phyloP scores from a whole-genome alignment of 257 asterid genomes.

The Euphrasia confusa region DNA sequence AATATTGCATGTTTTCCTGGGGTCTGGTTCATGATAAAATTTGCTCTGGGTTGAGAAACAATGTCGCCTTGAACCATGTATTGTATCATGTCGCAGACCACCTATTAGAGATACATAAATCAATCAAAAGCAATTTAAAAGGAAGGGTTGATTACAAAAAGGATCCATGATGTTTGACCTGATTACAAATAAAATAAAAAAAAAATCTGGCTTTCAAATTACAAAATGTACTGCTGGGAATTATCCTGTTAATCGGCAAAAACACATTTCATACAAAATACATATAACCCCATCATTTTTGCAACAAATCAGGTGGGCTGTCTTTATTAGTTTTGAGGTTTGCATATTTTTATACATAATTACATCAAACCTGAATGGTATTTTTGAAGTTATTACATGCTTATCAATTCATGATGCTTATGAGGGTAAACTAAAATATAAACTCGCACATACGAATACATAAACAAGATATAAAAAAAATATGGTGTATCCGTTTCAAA shows the following conservation, averaged over 20 bases:
- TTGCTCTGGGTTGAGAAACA: constrained; percentile 31
- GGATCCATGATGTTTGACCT: background rate
- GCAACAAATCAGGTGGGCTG: too few relatives aligned
- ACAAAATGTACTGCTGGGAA: too few relatives aligned
- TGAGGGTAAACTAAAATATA: too few relatives aligned
- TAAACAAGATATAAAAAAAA: background rate
- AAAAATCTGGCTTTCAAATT: background rate
- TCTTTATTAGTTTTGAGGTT: too few relatives aligned
- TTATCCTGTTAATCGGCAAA: background rate
- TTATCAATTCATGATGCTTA: too few relatives aligned
- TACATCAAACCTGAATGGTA: too few relatives aligned
- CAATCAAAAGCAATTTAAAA: background rate
- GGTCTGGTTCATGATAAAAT: constrained; percentile 29
- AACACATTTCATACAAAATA: too few relatives aligned
- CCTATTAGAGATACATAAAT: constrained; percentile 27
- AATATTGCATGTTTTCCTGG: constrained; percentile 26
- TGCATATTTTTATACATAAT: too few relatives aligned
- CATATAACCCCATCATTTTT: too few relatives aligned
- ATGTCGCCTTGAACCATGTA: constrained; percentile 26
- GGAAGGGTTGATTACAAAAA: background rate
- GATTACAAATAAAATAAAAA: background rate
- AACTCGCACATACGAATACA: background rate
- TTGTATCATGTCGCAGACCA: constrained; percentile 29
- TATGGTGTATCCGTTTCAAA: background rate
- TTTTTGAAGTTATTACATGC: too few relatives aligned